Conservation (phyloP, 768 basidiomycete genomes). For the Lyophyllum shimeji region DNA sequence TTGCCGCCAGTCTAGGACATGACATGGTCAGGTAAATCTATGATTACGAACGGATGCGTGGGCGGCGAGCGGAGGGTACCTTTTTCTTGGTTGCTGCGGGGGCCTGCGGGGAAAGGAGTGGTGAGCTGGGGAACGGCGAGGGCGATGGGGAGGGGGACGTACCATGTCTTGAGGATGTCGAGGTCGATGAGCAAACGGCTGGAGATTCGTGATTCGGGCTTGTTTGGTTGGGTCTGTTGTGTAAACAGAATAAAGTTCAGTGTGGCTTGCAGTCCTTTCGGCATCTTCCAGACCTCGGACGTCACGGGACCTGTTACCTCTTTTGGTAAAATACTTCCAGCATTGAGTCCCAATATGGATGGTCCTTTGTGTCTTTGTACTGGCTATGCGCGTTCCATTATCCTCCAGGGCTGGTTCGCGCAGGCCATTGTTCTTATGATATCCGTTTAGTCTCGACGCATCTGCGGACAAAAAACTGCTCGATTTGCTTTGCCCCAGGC, state of each 20-base stretch:
- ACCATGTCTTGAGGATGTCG: constrained; percentile 74
- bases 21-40: constrained; percentile 3
- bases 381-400: constrained; percentile 28
- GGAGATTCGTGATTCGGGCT: constrained; percentile 28
- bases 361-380: constrained; percentile 27
- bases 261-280: constrained; percentile 51
- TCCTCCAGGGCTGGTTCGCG: neutral
- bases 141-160: constrained; percentile 23
- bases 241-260: constrained; percentile 52
- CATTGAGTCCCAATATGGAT: constrained; percentile 6
- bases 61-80: constrained; percentile 30
- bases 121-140: neutral
- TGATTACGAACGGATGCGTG: neutral
- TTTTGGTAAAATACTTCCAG: neutral
- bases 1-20: constrained; percentile 67
- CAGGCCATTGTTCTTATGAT: constrained; percentile 3
- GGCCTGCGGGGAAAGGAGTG: constrained; percentile 35
- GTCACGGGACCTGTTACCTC: neutral
- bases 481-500: neutral
- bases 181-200: constrained; percentile 53
- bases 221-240: constrained; percentile 43
- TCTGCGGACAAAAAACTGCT: neutral
- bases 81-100: constrained; percentile 56
- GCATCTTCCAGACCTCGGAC: constrained; percentile 26
- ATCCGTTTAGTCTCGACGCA: neutral